These are phyloP conservation scores for Trypanosoma platydactyli DNA, from an alignment of 208 protist genomes.

Conservation along the genomic window DNA sequence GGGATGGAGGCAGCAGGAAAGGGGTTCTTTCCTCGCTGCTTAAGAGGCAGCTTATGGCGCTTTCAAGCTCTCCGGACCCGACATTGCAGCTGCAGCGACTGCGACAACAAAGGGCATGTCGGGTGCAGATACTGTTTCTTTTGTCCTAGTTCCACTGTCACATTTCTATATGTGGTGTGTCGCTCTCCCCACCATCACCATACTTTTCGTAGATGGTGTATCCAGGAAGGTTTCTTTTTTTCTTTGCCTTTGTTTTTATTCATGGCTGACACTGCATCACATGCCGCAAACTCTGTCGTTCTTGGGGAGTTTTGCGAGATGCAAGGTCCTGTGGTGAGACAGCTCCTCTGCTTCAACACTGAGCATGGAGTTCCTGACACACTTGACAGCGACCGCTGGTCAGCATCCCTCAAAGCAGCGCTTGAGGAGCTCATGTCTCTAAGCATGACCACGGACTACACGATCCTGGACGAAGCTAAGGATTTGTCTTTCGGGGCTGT, in stretches of 20 bases:
- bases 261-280: neutral
- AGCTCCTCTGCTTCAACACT: neutral
- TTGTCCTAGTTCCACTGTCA: slow-evolving; percentile 22
- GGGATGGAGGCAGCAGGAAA: slow-evolving; percentile 31
- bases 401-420: neutral
- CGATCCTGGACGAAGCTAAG: neutral
- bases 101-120: slow-evolving; percentile 32
- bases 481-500: neutral
- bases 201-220: no score
- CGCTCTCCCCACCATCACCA: no score
- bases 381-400: neutral
- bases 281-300: neutral
- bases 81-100: no score
- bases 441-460: slow-evolving; percentile 11
- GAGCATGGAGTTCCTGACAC: neutral
- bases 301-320: slow-evolving; percentile 25
- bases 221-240: neutral
- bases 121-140: slow-evolving; percentile 51
- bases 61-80: slow-evolving; percentile 12
- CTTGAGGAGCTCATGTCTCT: slow-evolving; percentile 16
- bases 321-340: slow-evolving; percentile 9
- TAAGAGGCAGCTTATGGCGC: slow-evolving; percentile 37
- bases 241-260: neutral
- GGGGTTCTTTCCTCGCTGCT: slow-evolving; percentile 45
- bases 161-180: neutral